Conservation (phyloP, 768 basidiomycete genomes). For the Infundibulicybe gibba region DNA sequence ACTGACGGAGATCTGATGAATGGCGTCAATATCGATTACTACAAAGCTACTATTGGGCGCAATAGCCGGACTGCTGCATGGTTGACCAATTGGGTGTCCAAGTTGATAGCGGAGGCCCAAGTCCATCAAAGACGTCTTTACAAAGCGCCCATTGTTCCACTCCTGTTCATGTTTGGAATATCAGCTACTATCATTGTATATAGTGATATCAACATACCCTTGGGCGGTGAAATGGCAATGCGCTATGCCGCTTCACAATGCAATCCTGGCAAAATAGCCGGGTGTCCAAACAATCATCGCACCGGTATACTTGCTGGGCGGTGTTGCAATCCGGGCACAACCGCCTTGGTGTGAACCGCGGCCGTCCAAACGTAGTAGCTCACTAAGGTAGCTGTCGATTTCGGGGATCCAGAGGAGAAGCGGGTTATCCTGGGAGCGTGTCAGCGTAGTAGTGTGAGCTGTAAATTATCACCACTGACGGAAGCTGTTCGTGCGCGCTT, state of each 20-base stretch:
- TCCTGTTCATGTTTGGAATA: conserved; percentile 10
- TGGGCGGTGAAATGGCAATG: background rate
- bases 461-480: background rate
- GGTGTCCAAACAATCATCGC: background rate
- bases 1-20: conserved; percentile 11
- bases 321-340: background rate
- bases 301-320: background rate
- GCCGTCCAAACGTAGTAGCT: conserved; percentile 2
- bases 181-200: background rate
- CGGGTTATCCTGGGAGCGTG: background rate
- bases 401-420: conserved; percentile 1
- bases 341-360: background rate
- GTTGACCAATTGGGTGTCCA: conserved; percentile 4
- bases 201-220: background rate
- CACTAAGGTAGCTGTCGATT: conserved; percentile 2
- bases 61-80: conserved; percentile 4
- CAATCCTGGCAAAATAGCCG: background rate
- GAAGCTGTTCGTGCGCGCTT: background rate
- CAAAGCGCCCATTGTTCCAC: conserved; percentile 9
- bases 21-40: conserved; percentile 13
- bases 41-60: conserved; percentile 1
- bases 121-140: conserved; percentile 1
- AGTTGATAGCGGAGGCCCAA: conserved; percentile 12
- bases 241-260: background rate
- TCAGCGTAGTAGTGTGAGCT: background rate